Conservation (phyloP, 257 asterid genomes). For the Plantago elongata region DNA sequence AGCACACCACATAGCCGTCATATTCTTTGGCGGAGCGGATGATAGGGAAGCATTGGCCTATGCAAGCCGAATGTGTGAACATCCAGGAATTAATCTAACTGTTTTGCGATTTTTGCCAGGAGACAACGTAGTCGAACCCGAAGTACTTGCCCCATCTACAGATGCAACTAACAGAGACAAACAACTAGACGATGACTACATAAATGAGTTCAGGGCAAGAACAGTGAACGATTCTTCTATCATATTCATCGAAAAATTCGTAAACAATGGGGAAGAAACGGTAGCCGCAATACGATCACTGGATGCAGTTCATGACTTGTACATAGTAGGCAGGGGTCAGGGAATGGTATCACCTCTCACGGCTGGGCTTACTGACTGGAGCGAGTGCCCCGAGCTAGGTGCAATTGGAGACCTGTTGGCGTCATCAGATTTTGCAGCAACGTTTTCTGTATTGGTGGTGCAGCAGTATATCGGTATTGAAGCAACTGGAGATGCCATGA, state of each 20-base stretch:
- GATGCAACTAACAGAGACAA: slow-evolving; percentile 46
- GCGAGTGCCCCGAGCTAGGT: slow-evolving; percentile 95
- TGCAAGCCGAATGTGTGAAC: slow-evolving; percentile 69
- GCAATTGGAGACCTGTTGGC: slow-evolving; percentile 87
- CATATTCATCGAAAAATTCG: slow-evolving; percentile 42
- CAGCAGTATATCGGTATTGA: slow-evolving; percentile 76
- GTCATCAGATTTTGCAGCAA: slow-evolving; percentile 76
- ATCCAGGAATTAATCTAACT: slow-evolving; percentile 50
- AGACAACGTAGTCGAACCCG: slow-evolving; percentile 22
- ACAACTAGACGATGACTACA: slow-evolving; percentile 53
- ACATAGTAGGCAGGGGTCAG: slow-evolving; percentile 79
- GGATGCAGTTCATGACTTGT: slow-evolving; percentile 57
- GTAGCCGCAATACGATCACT: slow-evolving; percentile 65
- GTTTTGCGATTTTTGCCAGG: slow-evolving; percentile 55
- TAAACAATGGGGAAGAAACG: slow-evolving; percentile 80
- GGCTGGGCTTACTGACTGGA: slow-evolving; percentile 92
- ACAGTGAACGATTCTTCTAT: slow-evolving; percentile 39
- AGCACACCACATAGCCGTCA: slow-evolving; percentile 48
- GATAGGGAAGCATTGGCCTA: slow-evolving; percentile 83
- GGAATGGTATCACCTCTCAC: slow-evolving; percentile 61
- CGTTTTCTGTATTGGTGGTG: slow-evolving; percentile 75
- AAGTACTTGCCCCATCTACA: slow-evolving; percentile 32
- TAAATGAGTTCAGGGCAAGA: slow-evolving; percentile 48
- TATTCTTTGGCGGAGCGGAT: slow-evolving; percentile 90
- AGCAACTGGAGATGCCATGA: slow-evolving; percentile 32